Evolutionary conservation across 2,329 filamentous ascomycete species (phyloP).

Genomic region (Hymenoscyphus repandus): DNA sequence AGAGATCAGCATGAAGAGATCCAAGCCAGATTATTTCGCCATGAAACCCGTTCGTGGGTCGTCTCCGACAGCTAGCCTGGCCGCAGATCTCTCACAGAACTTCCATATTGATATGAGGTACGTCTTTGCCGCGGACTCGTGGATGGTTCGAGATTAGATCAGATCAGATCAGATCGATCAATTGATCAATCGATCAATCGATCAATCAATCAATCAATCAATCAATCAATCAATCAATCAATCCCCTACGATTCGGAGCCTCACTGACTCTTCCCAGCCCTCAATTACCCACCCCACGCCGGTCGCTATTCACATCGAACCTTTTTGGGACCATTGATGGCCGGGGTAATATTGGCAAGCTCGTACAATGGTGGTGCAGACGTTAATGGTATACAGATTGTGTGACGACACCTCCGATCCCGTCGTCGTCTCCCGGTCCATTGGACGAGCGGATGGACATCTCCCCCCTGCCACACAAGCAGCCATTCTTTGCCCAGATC

Average conservation of each 20-base stretch:
- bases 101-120: conserved; percentile 95
- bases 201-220: too few relatives aligned
- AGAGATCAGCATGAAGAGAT: conserved; percentile 66
- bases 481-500: conserved; percentile 59
- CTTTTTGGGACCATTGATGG: conserved; percentile 45
- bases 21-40: conserved; percentile 72
- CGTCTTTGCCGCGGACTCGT: conserved; percentile 25
- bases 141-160: too few relatives aligned
- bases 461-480: conserved; percentile 87
- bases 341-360: conserved; percentile 42
- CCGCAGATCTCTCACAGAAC: conserved; percentile 93
- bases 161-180: too few relatives aligned
- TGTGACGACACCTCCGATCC: conserved; percentile 78
- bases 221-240: too few relatives aligned
- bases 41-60: conserved; percentile 74
- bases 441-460: conserved; percentile 82
- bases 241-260: conserved; percentile 2
- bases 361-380: conserved; percentile 27
- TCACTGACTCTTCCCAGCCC: conserved; percentile 50
- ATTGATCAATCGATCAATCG: too few relatives aligned
- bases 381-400: conserved; percentile 49
- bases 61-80: conserved; percentile 85
- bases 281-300: conserved; percentile 73
- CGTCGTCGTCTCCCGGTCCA: conserved; percentile 74
- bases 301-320: conserved; percentile 75